A percentile compares a stretch with the other conserved stretches of the same genome.
phyloP scores from a whole-genome alignment of 2,329 filamentous ascomycete genomes.

The Colletotrichum sp. region DNA sequence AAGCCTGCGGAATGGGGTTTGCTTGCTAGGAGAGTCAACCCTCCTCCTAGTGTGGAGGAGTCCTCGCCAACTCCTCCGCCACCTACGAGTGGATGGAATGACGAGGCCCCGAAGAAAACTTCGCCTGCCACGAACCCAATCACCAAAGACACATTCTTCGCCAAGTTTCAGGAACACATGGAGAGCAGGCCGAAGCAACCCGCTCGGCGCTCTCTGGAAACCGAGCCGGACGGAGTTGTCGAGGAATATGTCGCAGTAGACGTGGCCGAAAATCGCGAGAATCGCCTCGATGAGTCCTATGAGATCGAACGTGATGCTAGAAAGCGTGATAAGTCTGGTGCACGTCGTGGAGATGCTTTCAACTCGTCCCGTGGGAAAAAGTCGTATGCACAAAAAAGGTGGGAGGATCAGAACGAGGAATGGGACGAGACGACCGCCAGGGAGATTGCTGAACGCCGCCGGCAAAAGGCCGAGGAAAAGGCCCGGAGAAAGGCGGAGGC shows the following conservation, averaged over 20 bases:
- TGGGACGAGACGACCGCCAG: constrained; percentile 43
- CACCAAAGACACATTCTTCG: neutral
- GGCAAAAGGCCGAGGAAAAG: constrained; percentile 47
- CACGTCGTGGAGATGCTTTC: neutral
- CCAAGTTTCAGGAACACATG: neutral
- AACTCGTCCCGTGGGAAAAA: constrained; percentile 4
- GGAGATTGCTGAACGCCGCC: constrained; percentile 42
- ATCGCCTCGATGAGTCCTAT: constrained; percentile 17
- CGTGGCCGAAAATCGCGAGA: neutral
- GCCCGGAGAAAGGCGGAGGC: constrained; percentile 45
- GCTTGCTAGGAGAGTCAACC: neutral
- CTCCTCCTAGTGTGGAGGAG: neutral
- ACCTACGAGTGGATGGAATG: neutral
- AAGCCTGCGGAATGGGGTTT: neutral
- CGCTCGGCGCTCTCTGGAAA: neutral
- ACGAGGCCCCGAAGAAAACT: neutral
- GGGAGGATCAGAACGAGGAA: constrained; percentile 35
- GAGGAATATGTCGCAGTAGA: neutral
- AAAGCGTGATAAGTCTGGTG: constrained; percentile 4
- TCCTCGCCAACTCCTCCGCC: neutral
- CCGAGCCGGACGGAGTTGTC: neutral
- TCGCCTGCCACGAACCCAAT: neutral
- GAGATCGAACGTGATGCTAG: constrained; percentile 17
- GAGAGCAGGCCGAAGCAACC: neutral
- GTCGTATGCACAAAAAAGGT: neutral